These are phyloP conservation scores for Rhododendron ferrugineum DNA, from an alignment of 148 eudicot species.

Conservation along the genomic window DNA sequence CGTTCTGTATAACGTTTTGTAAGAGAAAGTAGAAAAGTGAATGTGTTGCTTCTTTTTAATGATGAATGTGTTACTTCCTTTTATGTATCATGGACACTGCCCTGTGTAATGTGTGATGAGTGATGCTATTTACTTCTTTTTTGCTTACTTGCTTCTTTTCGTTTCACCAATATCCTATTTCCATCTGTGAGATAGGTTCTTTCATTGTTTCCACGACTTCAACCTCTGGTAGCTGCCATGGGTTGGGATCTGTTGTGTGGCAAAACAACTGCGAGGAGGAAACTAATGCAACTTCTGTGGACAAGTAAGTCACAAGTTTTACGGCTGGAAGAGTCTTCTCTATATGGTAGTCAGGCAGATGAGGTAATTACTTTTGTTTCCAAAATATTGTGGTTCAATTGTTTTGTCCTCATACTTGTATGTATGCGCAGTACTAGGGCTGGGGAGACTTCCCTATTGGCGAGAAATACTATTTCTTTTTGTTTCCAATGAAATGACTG, in stretches of 20 bases:
- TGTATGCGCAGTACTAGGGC: neutral
- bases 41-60: neutral
- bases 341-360: conserved; percentile 60
- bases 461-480: neutral
- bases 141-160: conserved; percentile 7
- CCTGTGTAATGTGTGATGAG: neutral
- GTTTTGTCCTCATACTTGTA: neutral
- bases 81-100: neutral
- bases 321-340: conserved; percentile 66
- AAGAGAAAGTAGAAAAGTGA: conserved; percentile 5
- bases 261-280: conserved; percentile 69
- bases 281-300: conserved; percentile 86
- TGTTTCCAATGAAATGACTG: neutral
- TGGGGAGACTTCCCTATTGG: neutral
- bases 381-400: neutral
- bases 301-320: conserved; percentile 75
- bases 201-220: conserved; percentile 83
- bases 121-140: conserved; percentile 2
- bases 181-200: conserved; percentile 49
- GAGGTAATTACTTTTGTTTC: conserved; percentile 47
- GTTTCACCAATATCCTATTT: conserved; percentile 7
- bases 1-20: conserved; percentile 19
- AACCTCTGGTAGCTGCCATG: conserved; percentile 87
- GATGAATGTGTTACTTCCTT: neutral
- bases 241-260: conserved; percentile 96